Conservation (phyloP, 768 basidiomycete genomes). For the Mycena galericulata region DNA sequence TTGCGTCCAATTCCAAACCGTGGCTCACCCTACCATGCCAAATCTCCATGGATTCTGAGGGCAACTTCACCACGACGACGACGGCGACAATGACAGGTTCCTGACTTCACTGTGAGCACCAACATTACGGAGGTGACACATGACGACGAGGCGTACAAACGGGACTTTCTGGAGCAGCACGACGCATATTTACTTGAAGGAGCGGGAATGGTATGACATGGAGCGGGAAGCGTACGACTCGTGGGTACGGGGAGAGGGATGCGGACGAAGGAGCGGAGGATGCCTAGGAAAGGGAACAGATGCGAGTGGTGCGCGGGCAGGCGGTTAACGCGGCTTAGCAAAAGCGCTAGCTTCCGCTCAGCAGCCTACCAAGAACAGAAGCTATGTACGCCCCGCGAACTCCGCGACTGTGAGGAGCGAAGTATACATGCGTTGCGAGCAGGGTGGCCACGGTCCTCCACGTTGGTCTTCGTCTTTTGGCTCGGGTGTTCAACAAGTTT, state of each 20-base stretch:
- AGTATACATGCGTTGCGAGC: not conserved
- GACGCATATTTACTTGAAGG: not conserved
- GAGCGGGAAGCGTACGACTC: not conserved
- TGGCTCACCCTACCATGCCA: no score
- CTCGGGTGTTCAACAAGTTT: not conserved
- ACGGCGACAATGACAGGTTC: no score
- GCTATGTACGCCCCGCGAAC: not conserved
- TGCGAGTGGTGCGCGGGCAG: not conserved
- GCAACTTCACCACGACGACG: no score
- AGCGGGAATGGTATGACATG: not conserved
- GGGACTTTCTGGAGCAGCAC: not conserved
- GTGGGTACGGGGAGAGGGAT: not conserved
- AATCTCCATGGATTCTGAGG: no score
- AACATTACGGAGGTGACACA: no score
- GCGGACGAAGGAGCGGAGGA: not conserved
- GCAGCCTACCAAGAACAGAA: not conserved
- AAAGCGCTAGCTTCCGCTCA: constrained; percentile 4
- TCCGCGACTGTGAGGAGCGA: not conserved
- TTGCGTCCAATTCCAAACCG: no score
- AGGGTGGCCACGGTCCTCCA: not conserved
- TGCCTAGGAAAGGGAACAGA: not conserved
- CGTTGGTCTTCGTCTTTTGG: not conserved
- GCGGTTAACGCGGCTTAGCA: not conserved
- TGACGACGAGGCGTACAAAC: not conserved
- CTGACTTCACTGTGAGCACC: no score